phyloP scores from a whole-genome alignment of 2,329 filamentous ascomycete species.

The Diplodia scrobiculata region DNA sequence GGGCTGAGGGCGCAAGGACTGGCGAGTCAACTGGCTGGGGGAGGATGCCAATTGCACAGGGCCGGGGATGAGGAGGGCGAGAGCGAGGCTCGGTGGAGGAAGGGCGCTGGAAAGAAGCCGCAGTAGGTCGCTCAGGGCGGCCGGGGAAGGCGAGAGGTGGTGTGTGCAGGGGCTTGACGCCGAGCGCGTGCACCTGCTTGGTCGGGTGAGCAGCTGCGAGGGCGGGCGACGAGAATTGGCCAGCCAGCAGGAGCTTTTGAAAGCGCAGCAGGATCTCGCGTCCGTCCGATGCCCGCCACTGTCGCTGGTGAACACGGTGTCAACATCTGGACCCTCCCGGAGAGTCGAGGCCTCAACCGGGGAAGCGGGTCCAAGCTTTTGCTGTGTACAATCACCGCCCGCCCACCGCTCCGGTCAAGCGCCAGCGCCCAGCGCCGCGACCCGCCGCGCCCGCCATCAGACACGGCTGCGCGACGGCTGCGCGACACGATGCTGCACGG shows the following conservation, averaged over 20 bases:
- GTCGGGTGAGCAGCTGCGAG: constrained; percentile 4
- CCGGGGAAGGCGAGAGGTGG: constrained; percentile 18
- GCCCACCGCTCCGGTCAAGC: not conserved
- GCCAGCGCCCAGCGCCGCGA: not conserved
- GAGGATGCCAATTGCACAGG: not conserved
- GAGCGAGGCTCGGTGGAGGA: not conserved
- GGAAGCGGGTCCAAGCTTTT: not conserved
- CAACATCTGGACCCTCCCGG: not conserved
- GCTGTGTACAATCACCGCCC: constrained; percentile 1
- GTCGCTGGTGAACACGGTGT: not conserved
- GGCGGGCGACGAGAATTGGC: constrained; percentile 15
- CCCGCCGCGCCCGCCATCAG: not conserved
- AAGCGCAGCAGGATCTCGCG: not conserved
- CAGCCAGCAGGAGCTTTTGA: constrained; percentile 17
- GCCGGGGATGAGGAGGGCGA: not conserved
- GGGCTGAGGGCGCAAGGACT: not conserved
- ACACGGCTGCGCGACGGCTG: not conserved
- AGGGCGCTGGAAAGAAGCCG: not conserved
- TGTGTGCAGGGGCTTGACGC: constrained; percentile 20
- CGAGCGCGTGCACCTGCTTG: constrained; percentile 11
- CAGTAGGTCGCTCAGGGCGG: not conserved
- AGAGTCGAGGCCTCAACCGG: not conserved
- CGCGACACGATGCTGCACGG: not conserved
- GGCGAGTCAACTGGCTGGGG: not conserved
- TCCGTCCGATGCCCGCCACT: not conserved